These are phyloP conservation scores for Aspergillus carlsbadensis DNA, from an alignment of 495 filamentous ascomycete species.

Conservation along the genomic window DNA sequence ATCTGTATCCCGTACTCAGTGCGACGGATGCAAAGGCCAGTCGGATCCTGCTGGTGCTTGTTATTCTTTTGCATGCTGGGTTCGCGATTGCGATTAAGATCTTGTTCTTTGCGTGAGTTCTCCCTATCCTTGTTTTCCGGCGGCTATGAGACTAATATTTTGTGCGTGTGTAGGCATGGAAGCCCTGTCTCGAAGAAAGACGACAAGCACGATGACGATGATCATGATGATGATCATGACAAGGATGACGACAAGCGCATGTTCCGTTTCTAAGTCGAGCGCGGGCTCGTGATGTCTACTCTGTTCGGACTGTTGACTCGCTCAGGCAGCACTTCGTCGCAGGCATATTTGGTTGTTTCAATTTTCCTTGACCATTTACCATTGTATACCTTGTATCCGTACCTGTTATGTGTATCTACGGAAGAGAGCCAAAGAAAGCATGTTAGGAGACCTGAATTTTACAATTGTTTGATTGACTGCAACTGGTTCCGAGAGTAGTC, in stretches of 20 bases:
- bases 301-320: conserved; percentile 17
- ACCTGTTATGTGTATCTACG: conserved; percentile 13
- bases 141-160: conserved; percentile 16
- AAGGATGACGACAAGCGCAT: conserved; percentile 32
- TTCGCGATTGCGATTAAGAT: conserved; percentile 92
- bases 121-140: neutral
- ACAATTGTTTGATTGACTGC: conserved; percentile 43
- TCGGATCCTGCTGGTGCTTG: conserved; percentile 79
- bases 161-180: conserved; percentile 47
- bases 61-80: conserved; percentile 81
- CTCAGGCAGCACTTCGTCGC: conserved; percentile 24
- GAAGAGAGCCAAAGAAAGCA: conserved; percentile 3
- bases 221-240: conserved; percentile 24
- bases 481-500: conserved; percentile 41
- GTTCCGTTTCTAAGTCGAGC: conserved; percentile 22
- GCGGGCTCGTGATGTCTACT: neutral
- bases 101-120: conserved; percentile 80
- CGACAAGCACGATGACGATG: conserved; percentile 26
- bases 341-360: neutral
- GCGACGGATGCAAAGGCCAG: conserved; percentile 90
- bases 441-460: conserved; percentile 32
- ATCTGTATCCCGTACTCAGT: conserved; percentile 89
- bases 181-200: conserved; percentile 62
- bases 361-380: conserved; percentile 7
- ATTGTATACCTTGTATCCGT: neutral